Evolutionary conservation across 345 rosid genomes (phyloP).

Genomic region (Salix brachista): DNA sequence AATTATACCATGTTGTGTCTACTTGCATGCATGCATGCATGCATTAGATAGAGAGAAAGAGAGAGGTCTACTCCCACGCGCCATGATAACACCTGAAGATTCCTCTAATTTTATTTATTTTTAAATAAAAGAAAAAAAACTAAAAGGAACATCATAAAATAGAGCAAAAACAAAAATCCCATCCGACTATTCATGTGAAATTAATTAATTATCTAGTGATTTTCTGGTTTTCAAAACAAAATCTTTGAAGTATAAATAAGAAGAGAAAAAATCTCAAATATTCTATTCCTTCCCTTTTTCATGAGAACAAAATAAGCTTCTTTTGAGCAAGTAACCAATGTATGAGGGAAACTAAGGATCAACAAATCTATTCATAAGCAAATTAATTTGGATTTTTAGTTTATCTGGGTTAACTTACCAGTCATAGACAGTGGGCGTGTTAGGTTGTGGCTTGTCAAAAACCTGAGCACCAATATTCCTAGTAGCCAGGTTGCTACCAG

Average conservation of each 20-base stretch:
- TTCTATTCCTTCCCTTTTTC: no score
- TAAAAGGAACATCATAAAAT: background rate
- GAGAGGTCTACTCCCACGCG: constrained; percentile 46
- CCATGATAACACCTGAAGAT: constrained; percentile 13
- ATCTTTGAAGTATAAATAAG: no score
- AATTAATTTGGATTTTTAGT: background rate
- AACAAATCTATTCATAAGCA: background rate
- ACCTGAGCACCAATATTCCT: constrained; percentile 52
- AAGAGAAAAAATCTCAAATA: no score
- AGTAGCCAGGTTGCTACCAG: constrained; percentile 92
- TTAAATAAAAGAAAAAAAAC: background rate
- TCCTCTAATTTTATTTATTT: no score
- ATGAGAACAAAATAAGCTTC: no score
- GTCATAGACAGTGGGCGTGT: constrained; percentile 93
- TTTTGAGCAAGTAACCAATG: no score
- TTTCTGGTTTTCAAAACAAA: no score
- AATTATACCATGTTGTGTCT: constrained; percentile 5
- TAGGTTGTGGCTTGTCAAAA: constrained; percentile 75
- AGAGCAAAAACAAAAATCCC: background rate
- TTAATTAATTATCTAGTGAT: no score
- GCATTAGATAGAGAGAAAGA: background rate
- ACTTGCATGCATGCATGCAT: constrained; percentile 11
- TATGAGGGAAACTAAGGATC: no score
- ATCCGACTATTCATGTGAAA: no score
- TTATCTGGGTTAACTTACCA: constrained; percentile 40